Conservation (phyloP, 2,329 filamentous ascomycete genomes). For the Arthroderma sp. region DNA sequence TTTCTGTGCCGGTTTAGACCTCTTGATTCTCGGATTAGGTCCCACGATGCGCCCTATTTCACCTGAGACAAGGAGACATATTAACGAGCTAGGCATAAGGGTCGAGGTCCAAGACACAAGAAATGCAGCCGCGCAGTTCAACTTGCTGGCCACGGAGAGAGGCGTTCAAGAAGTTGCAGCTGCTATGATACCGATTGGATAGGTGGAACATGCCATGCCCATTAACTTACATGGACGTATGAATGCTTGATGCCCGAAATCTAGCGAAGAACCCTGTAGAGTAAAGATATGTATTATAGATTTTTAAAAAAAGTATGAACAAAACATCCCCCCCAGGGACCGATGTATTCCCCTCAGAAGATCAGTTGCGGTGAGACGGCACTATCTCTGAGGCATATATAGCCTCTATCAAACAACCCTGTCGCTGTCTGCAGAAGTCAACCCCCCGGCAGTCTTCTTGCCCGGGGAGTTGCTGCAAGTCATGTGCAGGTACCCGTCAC, state of each 20-base stretch:
- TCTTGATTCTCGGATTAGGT: constrained; percentile 81
- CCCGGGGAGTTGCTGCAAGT: background rate
- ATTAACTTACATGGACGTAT: too few species aligned
- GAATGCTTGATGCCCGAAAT: too few species aligned
- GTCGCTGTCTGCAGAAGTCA: too few species aligned
- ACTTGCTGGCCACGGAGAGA: constrained; percentile 84
- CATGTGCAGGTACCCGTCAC: background rate
- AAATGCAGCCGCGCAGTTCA: constrained; percentile 90
- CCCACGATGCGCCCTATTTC: constrained; percentile 62
- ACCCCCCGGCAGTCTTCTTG: too few species aligned
- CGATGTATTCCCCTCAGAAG: background rate
- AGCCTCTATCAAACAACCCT: background rate
- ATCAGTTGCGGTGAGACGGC: background rate
- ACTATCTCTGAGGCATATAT: background rate
- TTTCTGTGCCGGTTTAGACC: constrained; percentile 42
- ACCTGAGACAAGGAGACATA: constrained; percentile 56
- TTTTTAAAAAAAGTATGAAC: background rate
- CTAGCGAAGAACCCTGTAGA: background rate
- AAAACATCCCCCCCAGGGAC: background rate
- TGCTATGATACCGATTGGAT: constrained; percentile 57
- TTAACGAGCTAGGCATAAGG: constrained; percentile 68
- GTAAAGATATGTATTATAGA: background rate
- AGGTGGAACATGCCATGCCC: background rate
- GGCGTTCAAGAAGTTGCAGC: constrained; percentile 76
- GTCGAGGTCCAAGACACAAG: constrained; percentile 84